phyloP scores from a whole-genome alignment of 352 stramenopile genomes.

The Globisporangium megalacanthum region DNA sequence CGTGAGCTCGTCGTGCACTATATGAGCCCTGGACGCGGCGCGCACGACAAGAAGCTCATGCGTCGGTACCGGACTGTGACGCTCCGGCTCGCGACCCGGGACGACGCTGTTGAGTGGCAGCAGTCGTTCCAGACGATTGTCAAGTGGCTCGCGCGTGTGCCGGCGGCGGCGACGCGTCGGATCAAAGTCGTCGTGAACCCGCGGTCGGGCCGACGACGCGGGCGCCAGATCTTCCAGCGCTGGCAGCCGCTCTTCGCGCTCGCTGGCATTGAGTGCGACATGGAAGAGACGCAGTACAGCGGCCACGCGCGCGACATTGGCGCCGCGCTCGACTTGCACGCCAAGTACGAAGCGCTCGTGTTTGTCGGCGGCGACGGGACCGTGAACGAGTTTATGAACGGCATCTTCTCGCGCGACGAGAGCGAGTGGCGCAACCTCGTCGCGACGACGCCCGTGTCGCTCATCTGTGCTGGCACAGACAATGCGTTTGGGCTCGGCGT shows the following conservation, averaged over 20 bases:
- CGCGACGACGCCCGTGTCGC: conserved; percentile 63
- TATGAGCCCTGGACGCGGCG: conserved; percentile 52
- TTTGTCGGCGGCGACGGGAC: conserved; percentile 76
- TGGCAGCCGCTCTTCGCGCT: conserved; percentile 56
- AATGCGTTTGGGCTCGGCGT: conserved; percentile 77
- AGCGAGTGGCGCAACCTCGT: conserved; percentile 66
- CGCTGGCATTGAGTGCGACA: conserved; percentile 64
- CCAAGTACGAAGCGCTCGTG: conserved; percentile 72
- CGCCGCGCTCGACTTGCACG: conserved; percentile 39
- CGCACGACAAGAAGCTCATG: conserved; percentile 47
- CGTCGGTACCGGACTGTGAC: conserved; percentile 41
- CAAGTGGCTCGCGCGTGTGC: conserved; percentile 71
- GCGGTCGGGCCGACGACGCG: conserved; percentile 54
- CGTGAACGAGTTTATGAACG: conserved; percentile 85
- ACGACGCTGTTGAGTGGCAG: conserved; percentile 27
- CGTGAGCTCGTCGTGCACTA: conserved; percentile 47
- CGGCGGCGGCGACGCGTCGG: conserved; percentile 33
- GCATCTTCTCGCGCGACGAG: conserved; percentile 65
- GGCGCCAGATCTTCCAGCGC: conserved; percentile 54
- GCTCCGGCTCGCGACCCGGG: conserved; percentile 28
- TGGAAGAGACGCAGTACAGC: conserved; percentile 70
- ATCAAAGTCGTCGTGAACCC: conserved; percentile 82
- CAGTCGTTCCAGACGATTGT: conserved; percentile 45
- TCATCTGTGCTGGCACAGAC: conserved; percentile 65
- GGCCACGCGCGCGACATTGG: conserved; percentile 71